Conservation (phyloP, 176 grass and related monocot genomes). For the Aegilops umbellulata region DNA sequence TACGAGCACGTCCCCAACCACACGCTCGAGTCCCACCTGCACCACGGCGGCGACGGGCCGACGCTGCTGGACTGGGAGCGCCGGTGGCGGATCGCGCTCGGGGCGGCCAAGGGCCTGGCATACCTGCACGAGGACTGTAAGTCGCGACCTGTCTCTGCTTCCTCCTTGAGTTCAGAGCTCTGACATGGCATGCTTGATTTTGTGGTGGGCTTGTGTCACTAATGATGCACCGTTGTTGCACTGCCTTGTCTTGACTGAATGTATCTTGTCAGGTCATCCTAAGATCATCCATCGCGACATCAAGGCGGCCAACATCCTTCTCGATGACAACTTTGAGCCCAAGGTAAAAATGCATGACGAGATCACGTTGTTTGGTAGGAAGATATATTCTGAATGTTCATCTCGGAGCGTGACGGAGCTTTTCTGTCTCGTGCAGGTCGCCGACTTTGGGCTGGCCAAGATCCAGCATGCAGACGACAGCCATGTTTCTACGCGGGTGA, state of each 20-base stretch:
- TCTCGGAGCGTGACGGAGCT: background rate
- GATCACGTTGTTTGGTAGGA: background rate
- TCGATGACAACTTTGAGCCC: constrained; percentile 75
- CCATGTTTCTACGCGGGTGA: constrained; percentile 63
- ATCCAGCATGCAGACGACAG: constrained; percentile 40
- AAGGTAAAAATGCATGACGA: constrained; percentile 38
- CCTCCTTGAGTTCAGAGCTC: background rate
- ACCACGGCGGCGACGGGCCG: constrained; percentile 42
- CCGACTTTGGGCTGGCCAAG: constrained; percentile 89
- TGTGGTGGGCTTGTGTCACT: background rate
- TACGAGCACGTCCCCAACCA: constrained; percentile 92
- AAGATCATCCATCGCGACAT: constrained; percentile 96
- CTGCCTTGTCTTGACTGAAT: background rate
- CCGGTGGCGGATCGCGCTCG: constrained; percentile 74
- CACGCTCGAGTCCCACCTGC: constrained; percentile 82
- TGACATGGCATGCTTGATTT: no score
- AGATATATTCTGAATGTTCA: background rate
- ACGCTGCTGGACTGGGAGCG: constrained; percentile 61
- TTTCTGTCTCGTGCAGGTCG: constrained; percentile 51
- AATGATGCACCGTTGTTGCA: background rate
- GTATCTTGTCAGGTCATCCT: constrained; percentile 53
- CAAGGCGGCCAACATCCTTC: constrained; percentile 87
- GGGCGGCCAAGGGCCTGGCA: constrained; percentile 71
- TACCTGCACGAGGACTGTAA: constrained; percentile 96
- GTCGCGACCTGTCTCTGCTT: background rate